A percentile compares a stretch with the other conserved stretches of the same genome.
phyloP scores from a whole-genome alignment of 306 rosid genomes.

The Fragaria iinumae region DNA sequence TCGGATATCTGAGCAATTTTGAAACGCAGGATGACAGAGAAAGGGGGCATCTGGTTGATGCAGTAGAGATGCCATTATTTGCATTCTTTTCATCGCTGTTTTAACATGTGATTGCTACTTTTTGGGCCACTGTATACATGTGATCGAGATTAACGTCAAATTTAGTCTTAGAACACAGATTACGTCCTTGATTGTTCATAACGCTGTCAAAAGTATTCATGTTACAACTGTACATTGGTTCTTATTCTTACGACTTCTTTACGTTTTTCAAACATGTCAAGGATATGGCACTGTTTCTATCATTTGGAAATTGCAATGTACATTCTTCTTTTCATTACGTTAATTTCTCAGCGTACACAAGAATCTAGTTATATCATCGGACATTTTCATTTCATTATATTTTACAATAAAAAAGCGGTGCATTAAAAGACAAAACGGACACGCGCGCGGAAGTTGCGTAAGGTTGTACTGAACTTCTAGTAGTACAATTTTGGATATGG shows the following conservation, averaged over 20 bases:
- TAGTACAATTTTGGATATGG: background rate
- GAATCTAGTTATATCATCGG: no score
- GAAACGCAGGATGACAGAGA: conserved; percentile 13
- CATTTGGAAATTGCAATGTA: background rate
- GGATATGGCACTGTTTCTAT: background rate
- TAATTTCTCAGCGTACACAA: no score
- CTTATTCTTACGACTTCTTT: background rate
- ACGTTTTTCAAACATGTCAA: background rate
- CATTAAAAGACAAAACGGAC: no score
- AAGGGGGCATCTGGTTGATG: conserved; percentile 14
- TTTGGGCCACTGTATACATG: conserved; percentile 4
- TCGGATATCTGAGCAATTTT: conserved; percentile 15
- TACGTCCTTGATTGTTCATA: background rate
- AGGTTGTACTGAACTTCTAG: background rate
- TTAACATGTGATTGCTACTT: background rate
- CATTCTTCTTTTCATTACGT: no score
- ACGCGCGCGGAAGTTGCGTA: background rate
- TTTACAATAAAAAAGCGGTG: no score
- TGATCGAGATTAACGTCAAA: conserved; percentile 3
- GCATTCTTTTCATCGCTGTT: conserved; percentile 11
- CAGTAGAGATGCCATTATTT: background rate
- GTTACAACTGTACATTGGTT: background rate
- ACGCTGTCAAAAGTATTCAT: background rate
- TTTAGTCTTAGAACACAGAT: conserved; percentile 7
- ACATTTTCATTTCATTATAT: no score